These are phyloP conservation scores for Trichosporon sp. DNA, from an alignment of 1,284 basidiomycete species.

Conservation along the genomic window DNA sequence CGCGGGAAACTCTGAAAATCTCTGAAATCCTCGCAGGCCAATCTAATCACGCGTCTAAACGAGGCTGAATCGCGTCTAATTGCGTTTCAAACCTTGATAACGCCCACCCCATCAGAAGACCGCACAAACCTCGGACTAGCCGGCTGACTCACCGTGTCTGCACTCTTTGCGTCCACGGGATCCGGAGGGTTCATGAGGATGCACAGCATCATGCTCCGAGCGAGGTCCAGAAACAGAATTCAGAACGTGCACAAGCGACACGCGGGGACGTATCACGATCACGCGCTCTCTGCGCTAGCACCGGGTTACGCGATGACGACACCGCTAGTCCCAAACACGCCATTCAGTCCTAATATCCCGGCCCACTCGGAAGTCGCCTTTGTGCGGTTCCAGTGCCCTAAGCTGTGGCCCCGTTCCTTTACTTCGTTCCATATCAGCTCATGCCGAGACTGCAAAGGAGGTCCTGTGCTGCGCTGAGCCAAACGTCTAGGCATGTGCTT, in stretches of 20 bases:
- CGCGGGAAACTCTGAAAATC: no score
- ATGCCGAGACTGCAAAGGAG: not conserved
- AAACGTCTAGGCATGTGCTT: not conserved
- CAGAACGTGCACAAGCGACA: not conserved
- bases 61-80: not conserved
- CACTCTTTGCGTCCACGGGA: no score
- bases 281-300: not conserved
- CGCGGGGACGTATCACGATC: not conserved
- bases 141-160: no score
- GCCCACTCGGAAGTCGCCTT: no score
- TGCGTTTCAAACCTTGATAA: not conserved
- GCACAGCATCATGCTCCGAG: not conserved
- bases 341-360: not conserved
- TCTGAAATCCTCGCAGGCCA: no score
- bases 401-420: not conserved
- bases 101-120: not conserved
- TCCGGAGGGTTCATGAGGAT: no score
- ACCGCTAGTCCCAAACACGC: not conserved
- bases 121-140: no score
- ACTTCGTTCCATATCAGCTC: not conserved
- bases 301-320: conserved; percentile 8
- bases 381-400: not conserved
- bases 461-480: not conserved
- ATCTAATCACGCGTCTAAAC: not conserved
- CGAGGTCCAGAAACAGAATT: not conserved